Evolutionary conservation across 352 stramenopile genomes (phyloP).

Genomic region (Globisporangium echinulatum): DNA sequence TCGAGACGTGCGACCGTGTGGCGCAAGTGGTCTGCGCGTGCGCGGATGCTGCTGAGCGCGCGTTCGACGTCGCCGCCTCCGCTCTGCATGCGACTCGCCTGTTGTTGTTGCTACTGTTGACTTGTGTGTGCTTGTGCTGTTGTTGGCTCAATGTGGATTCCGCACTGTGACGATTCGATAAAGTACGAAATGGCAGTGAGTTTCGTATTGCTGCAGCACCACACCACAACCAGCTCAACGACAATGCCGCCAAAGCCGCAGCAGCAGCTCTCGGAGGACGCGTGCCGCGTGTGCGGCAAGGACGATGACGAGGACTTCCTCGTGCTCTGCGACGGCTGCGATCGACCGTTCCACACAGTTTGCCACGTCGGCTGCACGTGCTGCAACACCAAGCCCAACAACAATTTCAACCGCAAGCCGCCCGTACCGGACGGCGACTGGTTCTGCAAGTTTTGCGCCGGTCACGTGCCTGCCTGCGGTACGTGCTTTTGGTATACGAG

Average conservation of each 20-base stretch:
- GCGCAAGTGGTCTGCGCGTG: conserved; percentile 70
- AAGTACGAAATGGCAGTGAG: not conserved
- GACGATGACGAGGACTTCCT: conserved; percentile 74
- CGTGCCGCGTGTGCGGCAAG: conserved; percentile 74
- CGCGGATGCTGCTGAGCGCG: conserved; percentile 72
- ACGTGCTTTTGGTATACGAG: not conserved
- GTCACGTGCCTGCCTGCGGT: conserved; percentile 46
- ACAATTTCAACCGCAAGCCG: conserved; percentile 70
- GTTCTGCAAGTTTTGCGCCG: conserved; percentile 84
- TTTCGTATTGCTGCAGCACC: too few relatives aligned
- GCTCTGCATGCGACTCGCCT: conserved; percentile 22
- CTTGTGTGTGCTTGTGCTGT: not conserved
- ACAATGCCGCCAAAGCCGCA: conserved; percentile 11
- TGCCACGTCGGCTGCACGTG: conserved; percentile 73
- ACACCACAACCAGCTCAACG: too few relatives aligned
- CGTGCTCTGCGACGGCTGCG: conserved; percentile 77
- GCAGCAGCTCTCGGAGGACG: conserved; percentile 44
- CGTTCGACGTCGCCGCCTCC: conserved; percentile 63
- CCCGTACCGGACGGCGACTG: conserved; percentile 75
- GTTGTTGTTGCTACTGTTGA: not conserved
- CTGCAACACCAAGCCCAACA: conserved; percentile 70
- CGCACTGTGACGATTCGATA: too few relatives aligned
- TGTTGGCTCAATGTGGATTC: too few relatives aligned
- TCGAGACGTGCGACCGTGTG: conserved; percentile 72
- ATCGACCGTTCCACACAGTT: conserved; percentile 65